Evolutionary conservation across 768 basidiomycete genomes (phyloP).

Genomic region (Crucibulum laeve): DNA sequence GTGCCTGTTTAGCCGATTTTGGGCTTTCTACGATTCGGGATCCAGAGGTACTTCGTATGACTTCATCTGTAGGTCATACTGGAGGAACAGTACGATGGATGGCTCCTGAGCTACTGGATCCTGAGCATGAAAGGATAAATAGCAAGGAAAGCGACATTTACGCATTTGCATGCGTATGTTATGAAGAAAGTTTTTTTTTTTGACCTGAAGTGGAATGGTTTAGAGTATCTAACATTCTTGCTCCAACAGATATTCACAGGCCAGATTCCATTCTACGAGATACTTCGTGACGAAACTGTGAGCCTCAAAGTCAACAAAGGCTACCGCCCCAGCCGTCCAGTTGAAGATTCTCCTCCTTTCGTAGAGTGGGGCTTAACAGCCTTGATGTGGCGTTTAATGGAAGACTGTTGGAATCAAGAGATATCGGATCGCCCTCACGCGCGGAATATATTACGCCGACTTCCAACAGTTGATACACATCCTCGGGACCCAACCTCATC

Average conservation of each 20-base stretch:
- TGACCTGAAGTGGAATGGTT: neutral
- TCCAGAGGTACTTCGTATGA: constrained; percentile 10
- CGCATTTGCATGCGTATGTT: constrained; percentile 21
- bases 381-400: neutral
- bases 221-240: neutral
- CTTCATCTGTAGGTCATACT: constrained; percentile 10
- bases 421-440: neutral
- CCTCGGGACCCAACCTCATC: too few species aligned
- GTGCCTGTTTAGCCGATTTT: constrained; percentile 22
- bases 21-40: constrained; percentile 19
- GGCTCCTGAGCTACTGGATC: constrained; percentile 20
- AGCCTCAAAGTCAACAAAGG: neutral
- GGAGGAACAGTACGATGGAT: constrained; percentile 21
- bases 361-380: neutral
- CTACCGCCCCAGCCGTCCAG: neutral
- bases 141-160: constrained; percentile 22
- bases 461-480: too few species aligned
- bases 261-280: neutral
- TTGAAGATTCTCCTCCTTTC: neutral
- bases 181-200: constrained; percentile 17
- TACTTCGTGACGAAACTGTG: neutral
- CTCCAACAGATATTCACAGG: neutral
- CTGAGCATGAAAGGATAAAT: neutral
- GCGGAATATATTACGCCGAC: neutral
- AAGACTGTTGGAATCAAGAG: neutral